Evolutionary conservation across 163 green algal genomes (phyloP), one percentile per base, ranked within the genome.

Genomic region (Trebouxiophyceae sp.): DNA sequence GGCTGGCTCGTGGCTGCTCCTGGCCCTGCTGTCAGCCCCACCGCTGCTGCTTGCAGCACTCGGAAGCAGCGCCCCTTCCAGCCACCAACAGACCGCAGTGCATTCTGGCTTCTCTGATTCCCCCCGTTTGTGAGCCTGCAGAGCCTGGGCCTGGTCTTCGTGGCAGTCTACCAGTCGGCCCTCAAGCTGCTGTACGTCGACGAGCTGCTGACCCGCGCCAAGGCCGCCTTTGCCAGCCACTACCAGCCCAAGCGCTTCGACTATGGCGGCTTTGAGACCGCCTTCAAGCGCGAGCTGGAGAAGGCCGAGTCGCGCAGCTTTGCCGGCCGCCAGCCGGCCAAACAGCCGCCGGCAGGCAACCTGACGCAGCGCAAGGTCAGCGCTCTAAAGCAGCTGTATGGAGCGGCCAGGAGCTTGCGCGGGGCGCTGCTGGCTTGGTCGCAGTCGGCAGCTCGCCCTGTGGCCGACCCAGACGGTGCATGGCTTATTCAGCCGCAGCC

Each of bases 171-270:
- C 71, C 89, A 97, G 54, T 82, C 87, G 44, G 78, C 91, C 22
- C 75, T 98, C 4, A 88, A 90, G 45, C 76, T 98, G 28, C 69
- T 91, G 39, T 98, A 99, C 71, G 91, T 98, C 26, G 89, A 97
- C 33, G 82, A 92, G 54, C 81, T 98, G 61, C 81, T 98, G 57
- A 63, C 80, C 20, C 32, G 57, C 2, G 76, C 94, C 0, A 90
- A 87, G 54, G 68, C 78, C 5, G 78, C 86, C 32, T 97, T 97
- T 54, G 50, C 66, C 1, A 28, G 61, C 2, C 33, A 75, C 20
- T 93, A 91, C 73, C 65, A 73, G 12, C 72, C 70, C 28, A 62
- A 54, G 57, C 16, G 28, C 8, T 65, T 50, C 22, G 70, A 63
- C 56, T 93, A 91, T 65, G 58, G 63, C 1, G 54, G 78, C 23